phyloP scores from a whole-genome alignment of 2,329 filamentous ascomycete genomes.

The Talaromyces sp. region DNA sequence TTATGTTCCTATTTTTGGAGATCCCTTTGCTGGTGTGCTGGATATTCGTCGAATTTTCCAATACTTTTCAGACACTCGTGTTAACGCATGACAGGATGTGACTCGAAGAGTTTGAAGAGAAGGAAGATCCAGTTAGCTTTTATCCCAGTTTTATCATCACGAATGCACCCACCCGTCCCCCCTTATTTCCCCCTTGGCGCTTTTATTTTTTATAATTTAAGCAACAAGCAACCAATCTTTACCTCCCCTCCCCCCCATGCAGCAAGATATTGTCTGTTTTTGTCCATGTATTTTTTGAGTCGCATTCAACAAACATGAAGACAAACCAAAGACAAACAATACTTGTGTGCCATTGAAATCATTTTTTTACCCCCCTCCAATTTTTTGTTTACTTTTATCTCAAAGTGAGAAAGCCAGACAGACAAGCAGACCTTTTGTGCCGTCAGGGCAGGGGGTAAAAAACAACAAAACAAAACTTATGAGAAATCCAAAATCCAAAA shows the following conservation, averaged over 20 bases:
- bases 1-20: neutral
- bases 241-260: neutral
- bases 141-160: neutral
- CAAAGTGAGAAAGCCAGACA: neutral
- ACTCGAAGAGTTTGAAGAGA: neutral
- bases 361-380: neutral
- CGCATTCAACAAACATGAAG: too few relatives aligned
- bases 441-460: neutral
- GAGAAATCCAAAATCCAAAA: neutral
- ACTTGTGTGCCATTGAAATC: neutral
- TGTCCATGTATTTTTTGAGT: neutral
- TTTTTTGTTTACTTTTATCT: neutral
- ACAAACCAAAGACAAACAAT: neutral
- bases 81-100: neutral
- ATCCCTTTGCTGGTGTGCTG: conserved; percentile 15
- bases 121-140: neutral
- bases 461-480: neutral
- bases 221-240: neutral
- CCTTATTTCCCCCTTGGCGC: neutral
- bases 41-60: conserved; percentile 13
- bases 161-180: neutral
- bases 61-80: too few relatives aligned
- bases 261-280: neutral
- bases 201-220: neutral
- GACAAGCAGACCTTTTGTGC: neutral